phyloP scores from a whole-genome alignment of 306 rosid genomes.

The Cucumis melo region DNA sequence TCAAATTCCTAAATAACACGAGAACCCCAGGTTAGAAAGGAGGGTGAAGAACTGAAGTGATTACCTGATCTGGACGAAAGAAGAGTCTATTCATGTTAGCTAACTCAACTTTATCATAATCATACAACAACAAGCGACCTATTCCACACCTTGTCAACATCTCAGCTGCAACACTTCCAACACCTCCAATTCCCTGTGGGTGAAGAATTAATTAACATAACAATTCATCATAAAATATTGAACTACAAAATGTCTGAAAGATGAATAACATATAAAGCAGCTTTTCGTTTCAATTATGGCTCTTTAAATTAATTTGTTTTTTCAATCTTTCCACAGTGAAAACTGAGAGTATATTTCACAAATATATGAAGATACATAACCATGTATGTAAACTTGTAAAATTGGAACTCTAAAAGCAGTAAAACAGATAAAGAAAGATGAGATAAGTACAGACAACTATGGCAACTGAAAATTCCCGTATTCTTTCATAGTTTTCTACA shows the following conservation, averaged over 20 bases:
- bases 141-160: slow-evolving; percentile 97
- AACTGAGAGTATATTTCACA: not conserved
- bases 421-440: slow-evolving; percentile 15
- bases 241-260: not conserved
- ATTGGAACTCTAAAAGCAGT: not conserved
- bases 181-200: slow-evolving; percentile 87
- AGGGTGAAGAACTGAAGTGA: slow-evolving; percentile 3
- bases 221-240: not conserved
- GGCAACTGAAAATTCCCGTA: slow-evolving; percentile 89
- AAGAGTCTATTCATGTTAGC: slow-evolving; percentile 97
- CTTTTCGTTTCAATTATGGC: not conserved
- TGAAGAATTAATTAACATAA: not conserved
- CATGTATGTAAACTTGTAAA: not conserved
- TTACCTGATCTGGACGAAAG: slow-evolving; percentile 95
- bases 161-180: slow-evolving; percentile 98
- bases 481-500: slow-evolving; percentile 83
- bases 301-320: not conserved
- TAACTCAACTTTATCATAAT: slow-evolving; percentile 95
- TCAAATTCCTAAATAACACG: not conserved
- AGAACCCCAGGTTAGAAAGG: slow-evolving; percentile 2
- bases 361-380: not conserved
- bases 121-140: slow-evolving; percentile 91
- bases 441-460: slow-evolving; percentile 77
- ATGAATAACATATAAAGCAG: not conserved
- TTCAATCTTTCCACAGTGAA: not conserved